phyloP scores from a whole-genome alignment of 441 rosid genomes.

The Manihot esculenta region DNA sequence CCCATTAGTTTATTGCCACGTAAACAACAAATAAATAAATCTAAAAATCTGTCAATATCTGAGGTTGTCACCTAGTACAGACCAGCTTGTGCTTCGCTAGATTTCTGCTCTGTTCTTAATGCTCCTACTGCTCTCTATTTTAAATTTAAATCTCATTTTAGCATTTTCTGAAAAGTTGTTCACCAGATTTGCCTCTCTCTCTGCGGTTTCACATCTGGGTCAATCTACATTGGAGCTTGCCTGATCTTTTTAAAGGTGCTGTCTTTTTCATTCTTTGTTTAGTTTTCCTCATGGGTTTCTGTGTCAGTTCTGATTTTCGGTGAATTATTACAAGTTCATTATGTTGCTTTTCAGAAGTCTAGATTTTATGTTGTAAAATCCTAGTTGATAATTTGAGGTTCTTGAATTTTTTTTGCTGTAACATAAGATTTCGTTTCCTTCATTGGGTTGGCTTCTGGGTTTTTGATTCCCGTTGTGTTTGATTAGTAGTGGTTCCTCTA shows the following conservation, averaged over 20 bases:
- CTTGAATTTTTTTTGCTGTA: slow-evolving; percentile 8
- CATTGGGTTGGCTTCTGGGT: slow-evolving; percentile 12
- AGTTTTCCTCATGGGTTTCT: neutral
- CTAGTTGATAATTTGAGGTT: slow-evolving; percentile 1
- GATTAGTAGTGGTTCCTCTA: slow-evolving; percentile 1
- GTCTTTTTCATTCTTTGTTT: slow-evolving; percentile 15
- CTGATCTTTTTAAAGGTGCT: slow-evolving; percentile 25
- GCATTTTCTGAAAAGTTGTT: slow-evolving; percentile 9
- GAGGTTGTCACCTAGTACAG: slow-evolving; percentile 25
- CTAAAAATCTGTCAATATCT: slow-evolving; percentile 27
- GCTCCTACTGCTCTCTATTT: neutral
- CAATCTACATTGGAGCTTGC: slow-evolving; percentile 11
- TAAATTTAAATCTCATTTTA: neutral
- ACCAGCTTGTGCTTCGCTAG: slow-evolving; percentile 32
- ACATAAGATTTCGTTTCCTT: slow-evolving; percentile 9
- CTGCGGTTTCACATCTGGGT: slow-evolving; percentile 17
- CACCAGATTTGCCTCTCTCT: slow-evolving; percentile 21
- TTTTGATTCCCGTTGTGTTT: slow-evolving; percentile 15
- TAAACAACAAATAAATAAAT: neutral
- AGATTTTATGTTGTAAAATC: neutral
- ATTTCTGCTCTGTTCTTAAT: neutral
- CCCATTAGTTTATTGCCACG: neutral
- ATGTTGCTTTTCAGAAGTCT: neutral
- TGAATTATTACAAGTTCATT: neutral
- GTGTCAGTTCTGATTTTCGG: neutral